phyloP scores from a whole-genome alignment of 2,329 filamentous ascomycete genomes.

The Leptodontidium sp. region DNA sequence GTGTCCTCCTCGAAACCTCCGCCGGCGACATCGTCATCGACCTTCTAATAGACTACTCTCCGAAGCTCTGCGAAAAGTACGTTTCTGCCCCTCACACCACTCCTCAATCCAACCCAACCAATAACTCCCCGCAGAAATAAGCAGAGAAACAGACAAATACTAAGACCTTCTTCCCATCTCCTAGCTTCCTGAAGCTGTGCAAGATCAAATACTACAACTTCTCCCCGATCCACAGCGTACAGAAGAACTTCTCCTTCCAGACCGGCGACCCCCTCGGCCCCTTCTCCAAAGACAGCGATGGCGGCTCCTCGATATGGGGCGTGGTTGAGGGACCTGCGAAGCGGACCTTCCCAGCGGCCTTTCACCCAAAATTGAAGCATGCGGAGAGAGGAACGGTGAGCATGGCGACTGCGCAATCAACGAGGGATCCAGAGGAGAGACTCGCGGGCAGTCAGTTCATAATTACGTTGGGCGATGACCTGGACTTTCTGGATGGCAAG shows the following conservation, averaged over 20 bases:
- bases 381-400: conserved; percentile 90
- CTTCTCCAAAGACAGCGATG: conserved; percentile 83
- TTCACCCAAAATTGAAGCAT: conserved; percentile 89
- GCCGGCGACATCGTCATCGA: conserved; percentile 95
- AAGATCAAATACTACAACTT: conserved; percentile 99
- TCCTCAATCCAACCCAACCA: conserved; percentile 22
- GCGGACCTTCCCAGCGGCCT: conserved; percentile 82
- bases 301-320: conserved; percentile 93
- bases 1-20: conserved; percentile 91
- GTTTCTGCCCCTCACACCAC: conserved; percentile 48
- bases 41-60: conserved; percentile 86
- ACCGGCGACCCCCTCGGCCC: conserved; percentile 94
- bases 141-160: conserved; percentile 47
- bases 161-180: conserved; percentile 55
- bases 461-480: conserved; percentile 86
- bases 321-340: conserved; percentile 73
- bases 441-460: conserved; percentile 93
- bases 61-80: conserved; percentile 94
- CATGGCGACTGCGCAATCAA: conserved; percentile 89
- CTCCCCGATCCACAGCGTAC: conserved; percentile 87
- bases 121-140: conserved; percentile 58
- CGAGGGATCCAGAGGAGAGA: conserved; percentile 80
- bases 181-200: conserved; percentile 96
- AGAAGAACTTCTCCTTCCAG: conserved; percentile 96
- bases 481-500: conserved; percentile 91